Evolutionary conservation across 805 yeast genomes (phyloP).

Genomic region (Kuraishia hungarica): DNA sequence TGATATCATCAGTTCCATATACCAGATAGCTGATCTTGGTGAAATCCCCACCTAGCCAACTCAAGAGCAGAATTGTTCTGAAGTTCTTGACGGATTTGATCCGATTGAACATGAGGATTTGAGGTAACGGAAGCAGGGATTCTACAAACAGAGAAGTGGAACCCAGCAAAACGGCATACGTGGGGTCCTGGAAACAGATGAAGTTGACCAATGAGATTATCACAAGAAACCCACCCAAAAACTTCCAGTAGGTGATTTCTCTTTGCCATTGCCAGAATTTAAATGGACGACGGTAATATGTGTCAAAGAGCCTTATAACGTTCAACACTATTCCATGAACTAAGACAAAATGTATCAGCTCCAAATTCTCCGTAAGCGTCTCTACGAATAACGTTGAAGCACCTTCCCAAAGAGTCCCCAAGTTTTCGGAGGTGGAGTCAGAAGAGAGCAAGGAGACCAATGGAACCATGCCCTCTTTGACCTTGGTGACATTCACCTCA

Average conservation of each 20-base stretch:
- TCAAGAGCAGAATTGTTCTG: conserved; percentile 60
- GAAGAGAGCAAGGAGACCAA: background rate
- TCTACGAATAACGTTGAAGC: background rate
- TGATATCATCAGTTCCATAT: conserved; percentile 68
- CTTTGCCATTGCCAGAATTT: conserved; percentile 85
- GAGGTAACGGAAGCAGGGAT: conserved; percentile 68
- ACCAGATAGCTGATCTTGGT: conserved; percentile 66
- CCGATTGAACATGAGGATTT: conserved; percentile 60
- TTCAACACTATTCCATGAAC: conserved; percentile 13
- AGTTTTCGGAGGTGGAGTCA: background rate
- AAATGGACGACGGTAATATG: conserved; percentile 53
- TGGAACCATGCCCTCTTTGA: background rate
- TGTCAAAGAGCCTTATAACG: conserved; percentile 54
- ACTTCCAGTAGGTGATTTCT: conserved; percentile 51
- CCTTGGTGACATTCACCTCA: background rate
- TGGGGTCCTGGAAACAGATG: conserved; percentile 14
- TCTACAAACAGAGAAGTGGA: conserved; percentile 50
- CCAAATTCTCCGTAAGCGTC: background rate
- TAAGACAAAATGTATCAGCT: background rate
- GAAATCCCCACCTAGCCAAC: conserved; percentile 88
- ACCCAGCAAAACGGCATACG: conserved; percentile 21
- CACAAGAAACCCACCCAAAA: conserved; percentile 35
- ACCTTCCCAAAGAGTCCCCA: background rate
- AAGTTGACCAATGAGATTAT: conserved; percentile 11
- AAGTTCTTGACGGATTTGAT: conserved; percentile 69